Evolutionary conservation across 768 basidiomycete genomes (phyloP), one percentile per base, ranked within the genome.

Genomic region (Kwoniella sp.): DNA sequence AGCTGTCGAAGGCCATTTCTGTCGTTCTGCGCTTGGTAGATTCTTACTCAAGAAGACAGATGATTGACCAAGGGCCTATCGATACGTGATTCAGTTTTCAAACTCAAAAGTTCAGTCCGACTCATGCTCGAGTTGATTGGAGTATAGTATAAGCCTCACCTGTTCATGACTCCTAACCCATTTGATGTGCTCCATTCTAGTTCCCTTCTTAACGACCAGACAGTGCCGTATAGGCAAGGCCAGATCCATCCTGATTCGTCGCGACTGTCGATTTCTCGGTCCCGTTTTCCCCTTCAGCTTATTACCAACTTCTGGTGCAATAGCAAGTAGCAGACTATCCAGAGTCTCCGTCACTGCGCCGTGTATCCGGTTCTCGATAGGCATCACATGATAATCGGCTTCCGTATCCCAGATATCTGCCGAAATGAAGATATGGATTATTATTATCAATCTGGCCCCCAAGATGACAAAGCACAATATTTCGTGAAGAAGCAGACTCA

Each of bases 81-180:
- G 26, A 36, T 21, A 9, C 40, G n/a, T 21, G 19, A 1, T 4
- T 37, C 8, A 36, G 8, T 50, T 26, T n/a, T n/a, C n/a, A n/a
- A n/a, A n/a, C n/a, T n/a, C n/a, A n/a, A n/a, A n/a, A n/a, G n/a
- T n/a, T n/a, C n/a, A n/a, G n/a, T n/a, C n/a, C n/a, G n/a, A n/a
- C n/a, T n/a, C n/a, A n/a, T n/a, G n/a, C n/a, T n/a, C n/a, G n/a
- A n/a, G n/a, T n/a, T n/a, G n/a, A n/a, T n/a, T n/a, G n/a, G n/a
- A n/a, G n/a, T n/a, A n/a, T n/a, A n/a, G n/a, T n/a, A n/a, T n/a
- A n/a, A n/a, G n/a, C n/a, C n/a, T 69, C 29, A 77, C 78, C 72
- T 79, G 79, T 46, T 80, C 79, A 63, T 80, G 79, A 60, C 73
- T 75, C 49, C 71, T 63, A 12, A 80, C 72, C 70, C 72, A 76